Evolutionary conservation across 177 flowering plant genomes (phyloP).

Genomic region (Vitis hybrid): DNA sequence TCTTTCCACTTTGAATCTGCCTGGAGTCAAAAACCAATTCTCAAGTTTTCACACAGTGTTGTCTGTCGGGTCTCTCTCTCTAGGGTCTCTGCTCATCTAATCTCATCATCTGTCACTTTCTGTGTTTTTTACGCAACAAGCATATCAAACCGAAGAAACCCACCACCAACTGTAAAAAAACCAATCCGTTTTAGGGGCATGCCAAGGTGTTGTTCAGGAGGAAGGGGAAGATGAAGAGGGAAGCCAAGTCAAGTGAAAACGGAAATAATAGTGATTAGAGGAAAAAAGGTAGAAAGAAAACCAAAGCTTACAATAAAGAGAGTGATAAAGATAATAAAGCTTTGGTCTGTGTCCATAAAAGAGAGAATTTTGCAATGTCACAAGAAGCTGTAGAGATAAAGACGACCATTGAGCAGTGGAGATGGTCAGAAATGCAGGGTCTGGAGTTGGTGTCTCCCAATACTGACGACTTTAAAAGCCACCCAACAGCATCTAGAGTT

Average conservation of each 20-base stretch:
- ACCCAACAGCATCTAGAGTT: background rate
- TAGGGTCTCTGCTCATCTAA: slow-evolving; percentile 6
- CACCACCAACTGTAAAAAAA: slow-evolving; percentile 8
- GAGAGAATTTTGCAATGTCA: slow-evolving; percentile 57
- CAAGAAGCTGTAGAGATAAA: slow-evolving; percentile 73
- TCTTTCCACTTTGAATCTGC: slow-evolving; percentile 12
- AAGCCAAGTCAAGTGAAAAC: too few relatives aligned
- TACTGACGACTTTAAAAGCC: slow-evolving; percentile 4
- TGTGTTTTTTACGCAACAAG: slow-evolving; percentile 25
- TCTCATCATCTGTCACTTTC: slow-evolving; percentile 26
- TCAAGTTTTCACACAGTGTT: slow-evolving; percentile 34
- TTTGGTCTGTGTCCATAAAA: background rate
- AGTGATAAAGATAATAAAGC: slow-evolving; percentile 19
- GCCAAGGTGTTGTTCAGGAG: background rate
- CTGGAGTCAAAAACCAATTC: slow-evolving; percentile 30
- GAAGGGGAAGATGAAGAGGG: background rate
- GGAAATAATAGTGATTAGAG: background rate
- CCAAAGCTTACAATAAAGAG: slow-evolving; percentile 17
- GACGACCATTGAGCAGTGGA: slow-evolving; percentile 76
- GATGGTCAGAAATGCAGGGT: slow-evolving; percentile 94
- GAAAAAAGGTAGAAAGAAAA: background rate
- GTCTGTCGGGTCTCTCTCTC: slow-evolving; percentile 40
- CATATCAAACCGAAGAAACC: slow-evolving; percentile 5
- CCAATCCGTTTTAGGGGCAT: background rate
- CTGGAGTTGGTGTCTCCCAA: slow-evolving; percentile 51